phyloP scores from a whole-genome alignment of 768 basidiomycete species.

The Hirschioporus abietinus region DNA sequence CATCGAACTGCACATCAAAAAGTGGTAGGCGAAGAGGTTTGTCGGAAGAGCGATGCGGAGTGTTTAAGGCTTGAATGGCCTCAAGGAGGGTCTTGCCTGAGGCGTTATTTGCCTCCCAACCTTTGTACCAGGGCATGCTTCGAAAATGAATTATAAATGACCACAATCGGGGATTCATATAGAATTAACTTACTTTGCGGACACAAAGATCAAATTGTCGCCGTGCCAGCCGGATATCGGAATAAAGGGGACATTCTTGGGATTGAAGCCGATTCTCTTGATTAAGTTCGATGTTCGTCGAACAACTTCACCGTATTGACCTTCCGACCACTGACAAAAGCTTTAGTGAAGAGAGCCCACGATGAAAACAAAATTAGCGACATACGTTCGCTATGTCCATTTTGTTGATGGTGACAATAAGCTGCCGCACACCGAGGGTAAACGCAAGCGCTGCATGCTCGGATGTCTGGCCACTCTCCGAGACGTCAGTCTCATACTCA shows the following conservation, averaged over 20 bases:
- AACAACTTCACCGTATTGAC: slow-evolving; percentile 98
- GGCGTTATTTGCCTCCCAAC: slow-evolving; percentile 92
- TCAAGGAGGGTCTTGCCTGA: slow-evolving; percentile 99
- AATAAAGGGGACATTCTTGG: slow-evolving; percentile 96
- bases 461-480: slow-evolving; percentile 99
- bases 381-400: slow-evolving; percentile 98
- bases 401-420: slow-evolving; percentile 99
- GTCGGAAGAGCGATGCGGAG: slow-evolving; percentile 93
- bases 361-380: slow-evolving; percentile 2
- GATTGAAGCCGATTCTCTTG: slow-evolving; percentile 99
- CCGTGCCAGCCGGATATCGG: slow-evolving; percentile 99
- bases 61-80: slow-evolving; percentile 99
- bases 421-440: slow-evolving; percentile 99
- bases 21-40: slow-evolving; percentile 99
- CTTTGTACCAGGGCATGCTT: slow-evolving; percentile 99
- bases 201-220: slow-evolving; percentile 99
- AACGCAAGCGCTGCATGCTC: slow-evolving; percentile 99
- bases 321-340: slow-evolving; percentile 84
- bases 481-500: slow-evolving; percentile 99
- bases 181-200: slow-evolving; percentile 65
- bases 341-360: not conserved
- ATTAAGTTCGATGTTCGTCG: slow-evolving; percentile 98
- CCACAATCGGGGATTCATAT: not conserved
- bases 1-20: slow-evolving; percentile 99
- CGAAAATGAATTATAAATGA: slow-evolving; percentile 9